Evolutionary conservation across 768 basidiomycete genomes (phyloP), one percentile per base, ranked within the genome.

Genomic region (Albatrellus ellisii): DNA sequence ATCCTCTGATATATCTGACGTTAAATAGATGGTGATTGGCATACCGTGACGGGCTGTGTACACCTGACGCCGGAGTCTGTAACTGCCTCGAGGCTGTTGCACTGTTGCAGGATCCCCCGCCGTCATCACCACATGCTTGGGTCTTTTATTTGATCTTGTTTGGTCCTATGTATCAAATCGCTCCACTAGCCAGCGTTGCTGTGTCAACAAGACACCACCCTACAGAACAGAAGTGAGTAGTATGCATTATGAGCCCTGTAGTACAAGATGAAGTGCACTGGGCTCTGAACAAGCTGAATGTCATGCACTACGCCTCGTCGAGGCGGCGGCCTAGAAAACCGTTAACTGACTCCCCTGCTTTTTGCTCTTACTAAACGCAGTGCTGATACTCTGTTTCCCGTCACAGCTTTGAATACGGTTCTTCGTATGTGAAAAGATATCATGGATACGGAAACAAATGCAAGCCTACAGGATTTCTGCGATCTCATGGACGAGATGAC

Each of bases 301-400:
- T 58, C 39, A 67, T 62, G 73, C 73, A 71, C 53, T 65, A 72
- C 68, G 65, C 64, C 67, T 61, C 47, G 50, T 36, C 18, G 45
- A 63, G 58, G 68, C 61, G 66, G 72, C 73, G 70, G 73, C 72
- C 63, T 74, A 75, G 72, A 74, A 74, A 74, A 62, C 73, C 72
- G 73, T 73, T 62, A 46, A 67, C 73, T 71, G 73, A 75, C 52
- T 43, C 49, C 58, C 42, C 43, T 4, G 22, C 21, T 38, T 38
- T 44, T 24, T 29, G 25, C 31, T 38, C 10, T 8, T 38, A 9
- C 20, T 3, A 12, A 14, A n/a, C n/a, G n/a, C n/a, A n/a, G n/a
- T n/a, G n/a, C n/a, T n/a, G n/a, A n/a, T n/a, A 4, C 8, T 33
- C 34, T 6, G 22, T 29, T 26, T 25, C 9, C 15, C 29, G 4